phyloP scores from a whole-genome alignment of 1,284 basidiomycete species.

The Mixia osmundae region DNA sequence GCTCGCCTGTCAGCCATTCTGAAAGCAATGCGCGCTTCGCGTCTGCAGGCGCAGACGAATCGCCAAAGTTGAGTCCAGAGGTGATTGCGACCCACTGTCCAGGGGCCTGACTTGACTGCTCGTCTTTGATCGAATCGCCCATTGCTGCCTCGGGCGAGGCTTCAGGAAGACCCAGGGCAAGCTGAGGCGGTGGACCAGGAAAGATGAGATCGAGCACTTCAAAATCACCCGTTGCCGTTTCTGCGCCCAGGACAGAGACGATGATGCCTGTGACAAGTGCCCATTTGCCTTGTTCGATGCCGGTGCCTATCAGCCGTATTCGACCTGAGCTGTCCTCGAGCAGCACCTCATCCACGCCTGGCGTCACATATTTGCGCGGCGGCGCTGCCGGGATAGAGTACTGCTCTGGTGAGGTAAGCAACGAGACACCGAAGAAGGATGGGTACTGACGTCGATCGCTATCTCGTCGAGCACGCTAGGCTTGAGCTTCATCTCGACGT shows the following conservation, averaged over 20 bases:
- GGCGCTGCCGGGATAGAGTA: constrained; percentile 47
- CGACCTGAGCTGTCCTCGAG: constrained; percentile 90
- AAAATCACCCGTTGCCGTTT: constrained; percentile 72
- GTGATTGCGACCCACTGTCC: constrained; percentile 58
- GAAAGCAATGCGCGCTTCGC: constrained; percentile 51
- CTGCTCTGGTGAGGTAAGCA: neutral
- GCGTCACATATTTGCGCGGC: constrained; percentile 45
- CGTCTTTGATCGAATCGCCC: constrained; percentile 3
- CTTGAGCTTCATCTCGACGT: constrained; percentile 94
- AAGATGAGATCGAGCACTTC: constrained; percentile 79
- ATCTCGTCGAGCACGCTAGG: constrained; percentile 91
- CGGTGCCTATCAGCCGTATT: constrained; percentile 58
- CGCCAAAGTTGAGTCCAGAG: constrained; percentile 51
- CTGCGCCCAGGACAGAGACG: constrained; percentile 65
- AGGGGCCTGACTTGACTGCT: constrained; percentile 11
- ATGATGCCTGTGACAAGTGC: constrained; percentile 68
- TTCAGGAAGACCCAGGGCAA: constrained; percentile 13
- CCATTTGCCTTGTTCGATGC: constrained; percentile 23
- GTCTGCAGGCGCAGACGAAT: constrained; percentile 35
- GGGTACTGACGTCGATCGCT: constrained; percentile 60
- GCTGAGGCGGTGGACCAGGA: constrained; percentile 50
- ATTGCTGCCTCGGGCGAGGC: constrained; percentile 24
- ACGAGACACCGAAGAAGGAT: neutral
- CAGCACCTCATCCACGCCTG: constrained; percentile 54
- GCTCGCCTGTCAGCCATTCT: constrained; percentile 71